These are phyloP conservation scores for Aspergillus costaricaensis DNA, from an alignment of 2,329 filamentous ascomycete genomes.

Conservation along the genomic window DNA sequence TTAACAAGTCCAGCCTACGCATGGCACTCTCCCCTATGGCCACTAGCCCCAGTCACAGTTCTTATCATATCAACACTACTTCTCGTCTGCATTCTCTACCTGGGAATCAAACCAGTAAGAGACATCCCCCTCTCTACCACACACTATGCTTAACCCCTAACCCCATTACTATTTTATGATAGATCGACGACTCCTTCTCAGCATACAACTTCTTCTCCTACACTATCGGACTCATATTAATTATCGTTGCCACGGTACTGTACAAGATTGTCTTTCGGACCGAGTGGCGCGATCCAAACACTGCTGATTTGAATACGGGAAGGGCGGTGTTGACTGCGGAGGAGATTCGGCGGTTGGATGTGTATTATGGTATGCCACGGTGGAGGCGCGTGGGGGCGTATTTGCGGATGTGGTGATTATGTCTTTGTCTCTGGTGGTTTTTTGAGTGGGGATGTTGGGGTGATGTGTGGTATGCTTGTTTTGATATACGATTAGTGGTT, in stretches of 20 bases:
- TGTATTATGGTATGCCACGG: constrained; percentile 8
- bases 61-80: constrained; percentile 1
- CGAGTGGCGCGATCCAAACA: constrained; percentile 9
- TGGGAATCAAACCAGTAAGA: constrained; percentile 4
- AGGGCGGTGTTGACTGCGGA: background rate
- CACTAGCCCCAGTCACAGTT: constrained; percentile 25
- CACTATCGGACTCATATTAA: constrained; percentile 10
- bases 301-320: constrained; percentile 10
- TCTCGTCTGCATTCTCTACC: constrained; percentile 7
- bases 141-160: too few species aligned
- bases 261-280: constrained; percentile 12
- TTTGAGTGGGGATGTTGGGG: too few species aligned
- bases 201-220: constrained; percentile 13
- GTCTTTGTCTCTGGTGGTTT: background rate
- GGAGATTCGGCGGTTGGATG: constrained; percentile 8
- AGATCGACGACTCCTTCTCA: constrained; percentile 4
- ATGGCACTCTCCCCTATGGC: constrained; percentile 33
- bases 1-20: constrained; percentile 29
- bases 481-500: too few species aligned
- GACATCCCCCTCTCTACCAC: background rate
- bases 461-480: too few species aligned
- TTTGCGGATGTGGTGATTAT: constrained; percentile 11
- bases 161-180: background rate
- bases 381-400: constrained; percentile 14
- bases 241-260: background rate